These are phyloP conservation scores for grape (Vitis vinifera) DNA, from an alignment of 164 flowering plant species.

Conservation along the genomic window DNA sequence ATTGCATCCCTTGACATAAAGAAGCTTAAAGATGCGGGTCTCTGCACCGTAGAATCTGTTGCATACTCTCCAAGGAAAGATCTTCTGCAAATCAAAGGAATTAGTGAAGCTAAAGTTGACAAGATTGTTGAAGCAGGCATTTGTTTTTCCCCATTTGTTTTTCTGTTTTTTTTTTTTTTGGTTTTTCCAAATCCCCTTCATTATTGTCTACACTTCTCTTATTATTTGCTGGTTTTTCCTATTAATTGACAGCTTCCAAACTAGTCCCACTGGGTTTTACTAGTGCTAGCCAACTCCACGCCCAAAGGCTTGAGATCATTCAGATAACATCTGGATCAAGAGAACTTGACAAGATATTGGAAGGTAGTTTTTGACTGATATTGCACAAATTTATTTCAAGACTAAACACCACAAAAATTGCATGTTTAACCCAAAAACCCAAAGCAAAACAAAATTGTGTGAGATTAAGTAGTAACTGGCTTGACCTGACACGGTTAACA, in stretches of 20 bases:
- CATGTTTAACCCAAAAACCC: not conserved
- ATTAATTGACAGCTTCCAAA: constrained; percentile 64
- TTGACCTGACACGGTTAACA: not conserved
- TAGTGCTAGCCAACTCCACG: constrained; percentile 89
- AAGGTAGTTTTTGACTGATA: constrained; percentile 42
- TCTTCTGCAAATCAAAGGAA: constrained; percentile 90
- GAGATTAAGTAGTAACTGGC: not conserved
- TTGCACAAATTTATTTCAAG: not conserved
- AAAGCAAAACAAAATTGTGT: not conserved
- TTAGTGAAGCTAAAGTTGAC: constrained; percentile 95
- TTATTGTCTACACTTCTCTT: too few species aligned
- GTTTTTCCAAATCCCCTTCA: too few species aligned
- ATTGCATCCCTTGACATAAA: constrained; percentile 87
- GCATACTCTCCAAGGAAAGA: constrained; percentile 89
- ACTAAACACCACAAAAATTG: not conserved
- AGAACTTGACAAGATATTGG: constrained; percentile 88
- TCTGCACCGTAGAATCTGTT: constrained; percentile 90
- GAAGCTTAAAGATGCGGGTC: constrained; percentile 94
- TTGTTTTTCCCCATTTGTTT: not conserved
- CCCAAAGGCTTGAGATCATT: constrained; percentile 86
- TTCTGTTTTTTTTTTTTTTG: not conserved
- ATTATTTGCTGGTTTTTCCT: constrained; percentile 1
- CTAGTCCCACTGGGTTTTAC: constrained; percentile 93
- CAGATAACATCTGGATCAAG: constrained; percentile 92
- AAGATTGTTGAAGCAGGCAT: constrained; percentile 89